Evolutionary conservation across 164 flowering plant genomes (phyloP), one percentile per base, ranked within the genome.

Genomic region (Nymphaea thermarum): DNA sequence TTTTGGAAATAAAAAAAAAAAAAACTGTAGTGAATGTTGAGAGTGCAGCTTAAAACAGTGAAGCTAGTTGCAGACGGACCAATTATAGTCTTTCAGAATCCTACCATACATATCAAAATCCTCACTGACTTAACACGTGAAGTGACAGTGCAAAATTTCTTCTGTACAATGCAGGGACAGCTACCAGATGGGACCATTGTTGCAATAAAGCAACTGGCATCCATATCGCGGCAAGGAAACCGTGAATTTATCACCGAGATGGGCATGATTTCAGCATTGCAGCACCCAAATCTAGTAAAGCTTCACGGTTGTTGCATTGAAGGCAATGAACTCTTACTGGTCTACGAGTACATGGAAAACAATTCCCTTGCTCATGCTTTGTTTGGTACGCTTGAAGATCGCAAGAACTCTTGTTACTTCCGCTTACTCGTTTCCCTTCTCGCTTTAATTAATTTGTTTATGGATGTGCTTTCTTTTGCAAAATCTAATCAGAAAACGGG

Each of bases 291-390:
- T 76, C 88, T 89, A 66, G 96, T 89, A 4, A 86, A 85, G 82
- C 82, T 89, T 17, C 80, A 84, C 68, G 96, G 96, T 55, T 89
- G 93, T 64, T 86, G 93, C 66, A 79, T 84, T 6, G 93, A 89
- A 77, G 89, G 91, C 57, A 85, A 87, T 72, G 86, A 90, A 43
- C 66, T 90, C 44, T 41, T 79, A 66, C 68, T 90, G 15, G 43
- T 90, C 6, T 90, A 90, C 65, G 96, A 90, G 75, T 85, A 85
- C 81, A 82, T 90, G 96, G 91, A 87, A 77, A 86, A 90, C 64
- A 90, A 87, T 67, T 79, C 89, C 68, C 76, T 90, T 43, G 79
- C 96, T 6, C 89, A 86, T 61, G 85, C 87, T 42, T 80, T 86
- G 42, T 84, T 86, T 65, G 86, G 88, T 84, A 69, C 74, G 11